phyloP scores from a whole-genome alignment of 2,329 filamentous ascomycete genomes.

The Colletotrichum sp. region DNA sequence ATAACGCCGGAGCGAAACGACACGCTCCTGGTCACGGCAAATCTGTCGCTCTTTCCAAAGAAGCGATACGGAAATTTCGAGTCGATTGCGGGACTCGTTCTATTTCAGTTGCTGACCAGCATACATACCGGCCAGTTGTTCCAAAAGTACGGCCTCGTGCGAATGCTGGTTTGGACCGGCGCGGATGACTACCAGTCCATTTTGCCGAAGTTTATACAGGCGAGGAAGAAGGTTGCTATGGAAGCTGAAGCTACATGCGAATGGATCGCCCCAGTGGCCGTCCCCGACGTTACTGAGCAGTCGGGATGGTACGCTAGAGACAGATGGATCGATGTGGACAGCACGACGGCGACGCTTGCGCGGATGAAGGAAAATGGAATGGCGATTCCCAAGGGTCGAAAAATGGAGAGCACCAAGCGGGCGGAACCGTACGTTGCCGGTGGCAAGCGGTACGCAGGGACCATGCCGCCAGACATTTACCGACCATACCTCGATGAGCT shows the following conservation, averaged over 20 bases:
- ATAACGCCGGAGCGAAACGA: constrained; percentile 65
- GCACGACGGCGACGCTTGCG: constrained; percentile 40
- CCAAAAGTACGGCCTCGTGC: constrained; percentile 78
- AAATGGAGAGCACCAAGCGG: constrained; percentile 36
- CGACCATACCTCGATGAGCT: constrained; percentile 50
- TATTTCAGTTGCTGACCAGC: constrained; percentile 66
- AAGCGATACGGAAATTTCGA: constrained; percentile 56
- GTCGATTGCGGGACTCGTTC: constrained; percentile 61
- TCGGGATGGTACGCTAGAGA: constrained; percentile 44
- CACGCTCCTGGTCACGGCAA: constrained; percentile 75
- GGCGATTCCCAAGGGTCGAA: constrained; percentile 49
- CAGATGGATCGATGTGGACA: constrained; percentile 51
- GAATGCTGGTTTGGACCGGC: constrained; percentile 77
- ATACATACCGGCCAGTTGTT: constrained; percentile 66
- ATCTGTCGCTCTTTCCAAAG: constrained; percentile 62
- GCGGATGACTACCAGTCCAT: constrained; percentile 63
- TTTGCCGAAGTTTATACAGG: constrained; percentile 63
- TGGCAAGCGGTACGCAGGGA: constrained; percentile 30
- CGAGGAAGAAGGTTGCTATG: constrained; percentile 62
- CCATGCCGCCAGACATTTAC: constrained; percentile 30
- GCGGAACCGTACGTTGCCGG: constrained; percentile 27
- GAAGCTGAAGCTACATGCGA: constrained; percentile 67
- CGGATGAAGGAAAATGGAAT: constrained; percentile 53
- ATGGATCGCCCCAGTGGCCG: constrained; percentile 63
- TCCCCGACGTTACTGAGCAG: constrained; percentile 31